Conservation (phyloP, 352 stramenopile species). For the Globisporangium takayamanum region DNA sequence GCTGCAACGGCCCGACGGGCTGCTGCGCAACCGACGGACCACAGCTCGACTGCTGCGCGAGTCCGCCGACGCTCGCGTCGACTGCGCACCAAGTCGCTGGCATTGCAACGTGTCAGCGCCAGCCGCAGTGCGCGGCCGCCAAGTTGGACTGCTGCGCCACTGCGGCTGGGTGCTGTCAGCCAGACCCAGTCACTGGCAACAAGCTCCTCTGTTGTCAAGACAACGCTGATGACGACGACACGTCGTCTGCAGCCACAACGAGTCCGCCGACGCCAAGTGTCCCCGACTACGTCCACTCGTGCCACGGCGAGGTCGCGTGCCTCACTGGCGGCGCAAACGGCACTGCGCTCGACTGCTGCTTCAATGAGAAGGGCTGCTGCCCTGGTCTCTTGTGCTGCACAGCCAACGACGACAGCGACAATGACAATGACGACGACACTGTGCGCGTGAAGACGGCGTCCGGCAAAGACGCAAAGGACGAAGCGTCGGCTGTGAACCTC, state of each 20-base stretch:
- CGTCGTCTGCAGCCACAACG: not conserved
- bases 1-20: slow-evolving; percentile 29
- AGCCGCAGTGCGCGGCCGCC: slow-evolving; percentile 24
- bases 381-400: slow-evolving; percentile 18
- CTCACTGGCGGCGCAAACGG: slow-evolving; percentile 18
- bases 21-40: slow-evolving; percentile 35
- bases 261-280: slow-evolving; percentile 4
- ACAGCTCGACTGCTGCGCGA: slow-evolving; percentile 34
- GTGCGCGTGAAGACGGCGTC: slow-evolving; percentile 3
- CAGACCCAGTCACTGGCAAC: slow-evolving; percentile 11
- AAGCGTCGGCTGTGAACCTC: slow-evolving; percentile 19
- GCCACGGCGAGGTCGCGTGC: slow-evolving; percentile 15
- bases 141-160: slow-evolving; percentile 19
- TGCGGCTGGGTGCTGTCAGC: slow-evolving; percentile 21
- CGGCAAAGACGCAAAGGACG: slow-evolving; percentile 1
- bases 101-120: slow-evolving; percentile 19
- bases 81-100: slow-evolving; percentile 1
- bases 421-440: slow-evolving; percentile 1
- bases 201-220: slow-evolving; percentile 20
- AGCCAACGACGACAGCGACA: not conserved
- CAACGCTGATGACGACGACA: not conserved
- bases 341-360: slow-evolving; percentile 25
- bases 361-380: slow-evolving; percentile 16
- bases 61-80: slow-evolving; percentile 7
- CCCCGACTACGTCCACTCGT: slow-evolving; percentile 8